Base-by-base conservation (phyloP, 306 rosid genomes). In the Lathyrus aphaca region DNA sequence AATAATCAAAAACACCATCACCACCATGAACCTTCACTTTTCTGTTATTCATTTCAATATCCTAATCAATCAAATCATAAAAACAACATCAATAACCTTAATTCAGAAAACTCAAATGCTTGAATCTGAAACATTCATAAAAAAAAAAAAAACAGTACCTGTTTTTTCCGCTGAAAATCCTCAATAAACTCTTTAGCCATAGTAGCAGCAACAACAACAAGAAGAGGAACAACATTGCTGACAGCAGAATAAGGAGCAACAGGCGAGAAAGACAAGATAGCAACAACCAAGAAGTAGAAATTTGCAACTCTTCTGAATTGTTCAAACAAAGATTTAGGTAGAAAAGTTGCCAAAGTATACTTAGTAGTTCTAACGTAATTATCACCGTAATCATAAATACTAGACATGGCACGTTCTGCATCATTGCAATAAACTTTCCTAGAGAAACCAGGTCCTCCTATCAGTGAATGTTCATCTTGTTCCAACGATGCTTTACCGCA, bases 391-490 rank as follows among this genome's bases (percentile, higher is more conserved):
- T 71, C 74, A 29, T 21, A 43, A 68, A 72, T 69, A 66, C 82
- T 63, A 0, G 86, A 82, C 55, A 77, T 86, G n/a, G 51, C 77
- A 64, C 84, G 66, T 3, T 91, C 95, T 9, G 95, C 80, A 19
- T 87, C 91, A 19, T 91, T 91, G 79, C 92, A 87, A 64, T 86
- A 81, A 0, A 91, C 91, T 55, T 86, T 81, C 80, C 99, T 87
- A 5, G 99, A 91, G 73, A 91, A 95, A 0, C 99, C 99, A 35
- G 97, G 99, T 3, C 97, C 97, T 80, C 99, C 99, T 49, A 95
- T 87, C 38, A 82, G 81, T 5, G 92, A 87, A 29, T 91, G 99
- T 3, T 95, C 62, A 27, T 56, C 99, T 0, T 72, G 90, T 73
- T 61, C 82, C 40, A 89, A 59, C 2, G 97, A 91, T 16, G 95